Evolutionary conservation across 129 eudicot genomes (phyloP), one percentile per base, ranked within the genome.

Genomic region (Flaveria trinervia): DNA sequence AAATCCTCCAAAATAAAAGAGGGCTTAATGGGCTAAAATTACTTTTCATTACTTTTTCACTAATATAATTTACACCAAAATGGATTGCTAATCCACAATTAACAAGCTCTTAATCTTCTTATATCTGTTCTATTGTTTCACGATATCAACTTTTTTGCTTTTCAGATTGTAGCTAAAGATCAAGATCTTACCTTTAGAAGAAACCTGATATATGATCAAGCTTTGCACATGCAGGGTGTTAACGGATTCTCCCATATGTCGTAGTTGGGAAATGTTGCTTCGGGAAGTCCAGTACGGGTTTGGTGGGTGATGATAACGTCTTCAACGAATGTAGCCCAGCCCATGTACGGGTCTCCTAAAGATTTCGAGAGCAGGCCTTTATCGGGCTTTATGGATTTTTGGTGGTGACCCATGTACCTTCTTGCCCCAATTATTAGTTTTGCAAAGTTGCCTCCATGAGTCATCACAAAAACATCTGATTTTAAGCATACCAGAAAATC

Each of bases 231-330:
- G 88, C 98, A 93, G 78, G 98, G 93, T 9, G 98, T 90, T 83
- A 93, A 83, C 51, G 98, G 98, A 82, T 93, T 93, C 77, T 93
- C 98, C 97, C 98, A 93, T 13, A 93, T 88, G 83, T 93, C 98
- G 60, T 93, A 93, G 80, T 93, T 93, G 13, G 98, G 97, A 82
- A 93, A 93, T 3, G 98, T 93, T 81, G 88, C 96, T 68, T 93
- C 98, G 4, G 98, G 98, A 60, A 93, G 84, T 5, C 97, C 98
- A 9, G 92, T 89, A 39, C 98, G 92, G 23, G 98, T 93, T 75
- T 91, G 97, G 79, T 93, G 98, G 68, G 98, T 90, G 49, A 89
- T 84, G 51, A 91, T 88, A 30, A 91, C 96, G 44, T 93, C 98
- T 79, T 93, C 98, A 16, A 93, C 97, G 77, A 93, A 93, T 20